Evolutionary conservation across 2,329 filamentous ascomycete species (phyloP).

Genomic region (Penicillium digitatum): DNA sequence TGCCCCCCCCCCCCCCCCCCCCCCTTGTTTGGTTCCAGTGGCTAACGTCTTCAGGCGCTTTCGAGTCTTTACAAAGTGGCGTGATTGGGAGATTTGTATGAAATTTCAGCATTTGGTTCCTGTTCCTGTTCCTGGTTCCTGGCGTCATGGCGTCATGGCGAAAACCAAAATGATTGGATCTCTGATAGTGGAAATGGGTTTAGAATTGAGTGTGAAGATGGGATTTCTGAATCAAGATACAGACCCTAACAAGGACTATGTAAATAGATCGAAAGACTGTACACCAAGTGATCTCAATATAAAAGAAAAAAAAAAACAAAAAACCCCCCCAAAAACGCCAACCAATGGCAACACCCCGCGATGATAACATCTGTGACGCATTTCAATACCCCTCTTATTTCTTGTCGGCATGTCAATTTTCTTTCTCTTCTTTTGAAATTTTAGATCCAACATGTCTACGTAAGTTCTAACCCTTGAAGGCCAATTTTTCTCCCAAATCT

Average conservation of each 20-base stretch:
- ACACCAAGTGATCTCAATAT: too few species aligned
- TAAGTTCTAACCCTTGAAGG: conserved; percentile 18
- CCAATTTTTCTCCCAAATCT: background rate
- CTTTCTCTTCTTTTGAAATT: background rate
- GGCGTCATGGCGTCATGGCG: conserved; percentile 10
- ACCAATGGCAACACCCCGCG: conserved; percentile 21
- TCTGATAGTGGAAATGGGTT: background rate
- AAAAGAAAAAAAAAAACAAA: too few species aligned
- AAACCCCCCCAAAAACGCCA: too few species aligned
- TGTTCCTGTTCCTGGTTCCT: conserved; percentile 20
- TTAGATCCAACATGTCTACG: conserved; percentile 40
- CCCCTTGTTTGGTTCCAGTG: background rate
- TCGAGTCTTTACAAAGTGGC: conserved; percentile 27
- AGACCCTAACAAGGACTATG: too few species aligned
- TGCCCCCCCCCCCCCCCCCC: too few species aligned
- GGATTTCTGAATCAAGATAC: background rate
- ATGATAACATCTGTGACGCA: conserved; percentile 21
- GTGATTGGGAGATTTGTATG: conserved; percentile 1
- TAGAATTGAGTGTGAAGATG: background rate
- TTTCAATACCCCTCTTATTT: conserved; percentile 17
- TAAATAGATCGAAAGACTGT: too few species aligned
- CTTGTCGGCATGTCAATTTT: background rate
- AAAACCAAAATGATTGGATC: background rate
- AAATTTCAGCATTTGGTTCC: conserved; percentile 2
- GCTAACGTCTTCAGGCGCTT: conserved; percentile 17